Base-by-base conservation (phyloP, 164 flowering plant species). In the Piper longum region DNA sequence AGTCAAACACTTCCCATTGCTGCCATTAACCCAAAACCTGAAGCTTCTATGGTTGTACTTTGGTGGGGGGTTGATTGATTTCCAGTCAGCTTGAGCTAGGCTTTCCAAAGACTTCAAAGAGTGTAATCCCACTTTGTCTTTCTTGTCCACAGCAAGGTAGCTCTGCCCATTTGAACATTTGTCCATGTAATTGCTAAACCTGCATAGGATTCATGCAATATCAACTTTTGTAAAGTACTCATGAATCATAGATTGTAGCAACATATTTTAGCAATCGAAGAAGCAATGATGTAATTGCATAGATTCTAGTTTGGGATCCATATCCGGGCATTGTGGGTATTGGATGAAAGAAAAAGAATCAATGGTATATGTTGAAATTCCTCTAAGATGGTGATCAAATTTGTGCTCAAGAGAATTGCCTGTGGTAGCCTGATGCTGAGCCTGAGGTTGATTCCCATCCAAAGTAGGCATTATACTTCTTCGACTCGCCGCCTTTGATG, bases 371-470 rank as follows among this genome's bases (percentile, higher is more conserved):
- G 36, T 26, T 26, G 36, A 26, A 26, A 26, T 26, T 26, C 36
- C 36, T 26, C 36, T 26, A 26, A 26, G 36, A 26, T 26, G 36
- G 36, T 26, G 36, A 26, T 26, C 36, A 26, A 26, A 26, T 1
- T 26, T 26, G 36, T 26, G 36, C 36, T 26, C 2, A 62, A 17
- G 14, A 9, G 3, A 12, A 16, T 41, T 73, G 79, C 85, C 83
- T 78, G 57, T 82, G 87, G 60, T 73, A 77, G 19, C 84, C 87
- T 16, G 84, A 81, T 72, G 83, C 79, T 1, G 87, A 79, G 42
- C 87, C 90, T n/a, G 90, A 83, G 57, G 84, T 76, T 2, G 85
- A 81, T 70, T 80, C 36, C 90, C 87, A 85, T 7, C 87, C 87
- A 68, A 60, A 85, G 59, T 85, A 85, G 13, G 80, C 69, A 72